Evolutionary conservation across 139 green algal genomes (phyloP).

Genomic region (Ostreobium quekettii): DNA sequence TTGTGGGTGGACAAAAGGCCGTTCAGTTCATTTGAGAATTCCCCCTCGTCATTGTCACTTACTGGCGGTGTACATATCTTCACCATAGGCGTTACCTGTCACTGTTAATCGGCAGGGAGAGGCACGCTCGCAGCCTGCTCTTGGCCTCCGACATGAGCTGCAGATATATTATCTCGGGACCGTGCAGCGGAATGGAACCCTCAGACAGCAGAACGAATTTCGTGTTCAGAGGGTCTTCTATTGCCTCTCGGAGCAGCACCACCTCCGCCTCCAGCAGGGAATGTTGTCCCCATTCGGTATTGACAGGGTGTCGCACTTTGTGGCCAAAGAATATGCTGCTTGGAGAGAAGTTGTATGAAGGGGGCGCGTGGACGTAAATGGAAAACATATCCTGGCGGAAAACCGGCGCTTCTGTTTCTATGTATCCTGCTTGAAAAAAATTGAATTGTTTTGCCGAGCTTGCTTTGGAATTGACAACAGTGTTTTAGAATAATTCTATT

Average conservation of each 20-base stretch:
- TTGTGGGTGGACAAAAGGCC: neutral
- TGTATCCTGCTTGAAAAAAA: no score
- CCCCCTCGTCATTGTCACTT: neutral
- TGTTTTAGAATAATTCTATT: no score
- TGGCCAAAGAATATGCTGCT: constrained; percentile 10
- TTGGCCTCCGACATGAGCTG: constrained; percentile 23
- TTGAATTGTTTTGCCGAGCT: no score
- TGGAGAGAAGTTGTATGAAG: neutral
- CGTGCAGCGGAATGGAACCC: constrained; percentile 10
- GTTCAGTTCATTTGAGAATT: neutral
- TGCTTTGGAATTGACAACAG: no score
- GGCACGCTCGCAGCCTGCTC: constrained; percentile 21
- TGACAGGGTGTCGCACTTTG: neutral
- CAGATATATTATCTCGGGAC: constrained; percentile 19
- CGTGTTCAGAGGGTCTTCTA: neutral
- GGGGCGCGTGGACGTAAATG: constrained; percentile 8
- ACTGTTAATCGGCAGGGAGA: neutral
- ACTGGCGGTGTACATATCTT: neutral
- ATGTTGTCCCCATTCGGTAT: constrained; percentile 4
- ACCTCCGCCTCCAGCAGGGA: constrained; percentile 2
- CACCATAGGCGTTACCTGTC: neutral
- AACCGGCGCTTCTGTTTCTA: no score
- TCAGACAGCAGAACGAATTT: constrained; percentile 16
- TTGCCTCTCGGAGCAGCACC: neutral
- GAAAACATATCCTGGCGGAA: no score